Conservation (phyloP, 768 basidiomycete genomes). For the Saitozyma podzolica region DNA sequence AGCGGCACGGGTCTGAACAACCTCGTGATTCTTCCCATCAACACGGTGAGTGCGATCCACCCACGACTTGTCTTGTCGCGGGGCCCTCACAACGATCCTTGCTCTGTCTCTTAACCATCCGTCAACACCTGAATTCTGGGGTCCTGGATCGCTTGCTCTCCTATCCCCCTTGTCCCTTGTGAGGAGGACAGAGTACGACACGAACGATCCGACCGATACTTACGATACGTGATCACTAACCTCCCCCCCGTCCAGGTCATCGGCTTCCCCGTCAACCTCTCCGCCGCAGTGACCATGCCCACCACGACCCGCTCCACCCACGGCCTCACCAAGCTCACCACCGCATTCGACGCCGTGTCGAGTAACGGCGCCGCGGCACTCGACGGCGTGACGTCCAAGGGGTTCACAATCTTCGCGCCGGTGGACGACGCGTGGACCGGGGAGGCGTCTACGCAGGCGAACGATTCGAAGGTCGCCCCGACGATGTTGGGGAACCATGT, state of each 20-base stretch:
- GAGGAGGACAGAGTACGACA: neutral
- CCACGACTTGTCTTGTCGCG: too few relatives aligned
- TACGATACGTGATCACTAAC: neutral
- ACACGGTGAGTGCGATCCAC: constrained; percentile 27
- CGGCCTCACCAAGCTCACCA: constrained; percentile 16
- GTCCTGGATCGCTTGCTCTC: neutral
- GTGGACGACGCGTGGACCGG: constrained; percentile 34
- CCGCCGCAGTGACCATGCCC: constrained; percentile 16
- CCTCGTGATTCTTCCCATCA: constrained; percentile 36
- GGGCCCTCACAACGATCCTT: too few relatives aligned
- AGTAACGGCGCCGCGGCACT: constrained; percentile 12
- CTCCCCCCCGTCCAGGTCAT: constrained; percentile 20
- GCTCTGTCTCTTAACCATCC: too few relatives aligned
- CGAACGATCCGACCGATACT: too few relatives aligned
- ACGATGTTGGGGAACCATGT: constrained; percentile 35
- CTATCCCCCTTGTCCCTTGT: neutral
- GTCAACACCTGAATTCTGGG: neutral
- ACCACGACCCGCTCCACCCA: constrained; percentile 11
- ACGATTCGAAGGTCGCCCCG: constrained; percentile 2
- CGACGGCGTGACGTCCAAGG: constrained; percentile 21
- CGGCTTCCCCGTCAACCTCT: constrained; percentile 27
- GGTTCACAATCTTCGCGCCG: constrained; percentile 45
- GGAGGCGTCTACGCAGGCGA: constrained; percentile 15
- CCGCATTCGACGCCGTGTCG: constrained; percentile 17
- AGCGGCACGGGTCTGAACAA: constrained; percentile 16